Percentiles rank a stretch among this genome's conserved stretches.
Evolutionary conservation across 1,284 basidiomycete genomes (phyloP).

Genomic region (Ustilago lituana): DNA sequence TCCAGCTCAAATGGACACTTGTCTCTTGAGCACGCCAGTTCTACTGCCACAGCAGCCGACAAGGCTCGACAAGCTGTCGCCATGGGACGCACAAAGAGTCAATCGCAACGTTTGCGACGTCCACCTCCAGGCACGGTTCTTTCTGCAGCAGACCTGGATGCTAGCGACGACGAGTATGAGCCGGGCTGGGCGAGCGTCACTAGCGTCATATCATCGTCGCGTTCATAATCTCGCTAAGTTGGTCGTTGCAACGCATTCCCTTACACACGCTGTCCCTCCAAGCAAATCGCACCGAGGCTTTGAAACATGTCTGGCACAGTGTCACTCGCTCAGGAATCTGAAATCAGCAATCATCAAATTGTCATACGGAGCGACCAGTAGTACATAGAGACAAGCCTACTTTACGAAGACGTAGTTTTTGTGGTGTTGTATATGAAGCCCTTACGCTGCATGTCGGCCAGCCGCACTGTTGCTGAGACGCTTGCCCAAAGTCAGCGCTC

Average conservation of each 20-base stretch:
- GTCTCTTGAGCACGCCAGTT: not conserved
- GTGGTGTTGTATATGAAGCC: too few relatives aligned
- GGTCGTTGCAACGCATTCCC: not conserved
- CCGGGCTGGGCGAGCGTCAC: slow-evolving; percentile 60
- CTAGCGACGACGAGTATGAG: slow-evolving; percentile 64
- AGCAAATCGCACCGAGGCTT: too few relatives aligned
- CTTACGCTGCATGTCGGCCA: too few relatives aligned
- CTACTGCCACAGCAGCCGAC: slow-evolving; percentile 14
- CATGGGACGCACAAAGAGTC: slow-evolving; percentile 50
- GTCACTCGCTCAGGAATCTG: too few relatives aligned
- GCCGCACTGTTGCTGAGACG: too few relatives aligned
- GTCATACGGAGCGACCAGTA: slow-evolving; percentile 7
- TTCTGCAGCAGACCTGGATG: slow-evolving; percentile 58
- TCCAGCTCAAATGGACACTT: slow-evolving; percentile 14
- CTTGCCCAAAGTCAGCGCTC: too few relatives aligned
- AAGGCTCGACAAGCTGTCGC: slow-evolving; percentile 45
- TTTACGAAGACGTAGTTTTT: too few relatives aligned
- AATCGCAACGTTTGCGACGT: slow-evolving; percentile 48
- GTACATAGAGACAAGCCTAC: slow-evolving; percentile 2
- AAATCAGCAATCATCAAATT: slow-evolving; percentile 10
- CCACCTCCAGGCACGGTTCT: slow-evolving; percentile 58
- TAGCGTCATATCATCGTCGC: slow-evolving; percentile 50
- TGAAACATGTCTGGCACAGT: too few relatives aligned
- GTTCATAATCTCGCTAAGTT: slow-evolving; percentile 15
- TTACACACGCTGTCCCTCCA: not conserved